Evolutionary conservation across 2,329 filamentous ascomycete species (phyloP).

Genomic region (Teratosphaeriaceae sp.): DNA sequence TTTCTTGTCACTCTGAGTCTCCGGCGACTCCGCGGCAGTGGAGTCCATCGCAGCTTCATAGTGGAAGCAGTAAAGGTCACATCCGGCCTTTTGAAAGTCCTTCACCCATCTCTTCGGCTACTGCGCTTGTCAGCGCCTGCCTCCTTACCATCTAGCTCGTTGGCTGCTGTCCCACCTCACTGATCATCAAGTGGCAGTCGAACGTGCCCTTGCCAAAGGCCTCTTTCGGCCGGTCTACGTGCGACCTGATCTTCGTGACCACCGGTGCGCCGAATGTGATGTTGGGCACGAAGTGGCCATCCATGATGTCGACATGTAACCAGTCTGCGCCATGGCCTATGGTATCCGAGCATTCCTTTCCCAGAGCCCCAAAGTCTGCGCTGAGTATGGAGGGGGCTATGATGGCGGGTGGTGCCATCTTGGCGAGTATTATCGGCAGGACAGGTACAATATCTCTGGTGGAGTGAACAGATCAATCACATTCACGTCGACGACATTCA

Average conservation of each 20-base stretch:
- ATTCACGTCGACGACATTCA: no score
- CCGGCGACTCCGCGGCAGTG: constrained; percentile 74
- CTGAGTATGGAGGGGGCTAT: constrained; percentile 98
- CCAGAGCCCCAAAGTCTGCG: constrained; percentile 87
- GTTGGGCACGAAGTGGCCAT: constrained; percentile 98
- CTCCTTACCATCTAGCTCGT: neutral
- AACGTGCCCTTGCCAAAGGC: constrained; percentile 81
- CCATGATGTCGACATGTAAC: constrained; percentile 96
- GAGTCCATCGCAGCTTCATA: constrained; percentile 88
- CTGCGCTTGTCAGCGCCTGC: constrained; percentile 18
- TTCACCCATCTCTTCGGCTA: constrained; percentile 98
- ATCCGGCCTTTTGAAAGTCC: constrained; percentile 88
- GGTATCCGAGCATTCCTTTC: constrained; percentile 76
- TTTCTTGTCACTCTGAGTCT: constrained; percentile 58
- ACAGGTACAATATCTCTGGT: no score
- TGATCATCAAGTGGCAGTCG: constrained; percentile 99
- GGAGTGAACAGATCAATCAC: no score
- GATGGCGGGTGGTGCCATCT: constrained; percentile 84
- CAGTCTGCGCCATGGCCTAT: constrained; percentile 85
- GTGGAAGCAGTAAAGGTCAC: constrained; percentile 99
- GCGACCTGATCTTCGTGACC: constrained; percentile 83
- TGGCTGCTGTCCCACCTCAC: constrained; percentile 58
- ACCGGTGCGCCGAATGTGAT: constrained; percentile 95
- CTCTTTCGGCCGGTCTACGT: constrained; percentile 68
- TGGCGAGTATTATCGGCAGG: constrained; percentile 12